These are phyloP conservation scores for Aspergillus eucalypticola DNA, from an alignment of 2,329 filamentous ascomycete species.

Conservation along the genomic window DNA sequence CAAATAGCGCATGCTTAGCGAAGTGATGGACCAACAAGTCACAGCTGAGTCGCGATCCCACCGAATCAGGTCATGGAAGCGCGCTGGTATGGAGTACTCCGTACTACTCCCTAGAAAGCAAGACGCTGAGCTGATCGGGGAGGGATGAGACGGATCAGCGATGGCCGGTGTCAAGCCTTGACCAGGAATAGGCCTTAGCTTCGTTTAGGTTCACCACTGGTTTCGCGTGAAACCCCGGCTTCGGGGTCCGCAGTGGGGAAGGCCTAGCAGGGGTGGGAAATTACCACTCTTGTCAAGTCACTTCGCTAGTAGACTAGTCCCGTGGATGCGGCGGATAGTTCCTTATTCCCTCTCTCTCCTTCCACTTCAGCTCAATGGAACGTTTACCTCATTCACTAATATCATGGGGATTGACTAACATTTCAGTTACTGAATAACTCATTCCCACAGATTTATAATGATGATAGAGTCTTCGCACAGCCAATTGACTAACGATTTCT, in stretches of 20 bases:
- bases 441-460: background rate
- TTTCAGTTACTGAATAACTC: too few relatives aligned
- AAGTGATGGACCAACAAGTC: background rate
- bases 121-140: background rate
- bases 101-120: too few relatives aligned
- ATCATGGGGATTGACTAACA: background rate
- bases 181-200: background rate
- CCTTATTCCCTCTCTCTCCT: background rate
- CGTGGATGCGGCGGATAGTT: background rate
- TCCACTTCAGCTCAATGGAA: background rate
- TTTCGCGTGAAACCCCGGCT: background rate
- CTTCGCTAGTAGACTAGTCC: background rate
- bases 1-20: background rate
- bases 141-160: background rate
- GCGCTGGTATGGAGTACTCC: too few relatives aligned
- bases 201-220: background rate
- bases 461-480: background rate
- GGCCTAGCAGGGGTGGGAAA: constrained; percentile 1
- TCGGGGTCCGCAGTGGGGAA: background rate
- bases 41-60: background rate
- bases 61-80: background rate
- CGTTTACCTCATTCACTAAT: background rate
- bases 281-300: background rate
- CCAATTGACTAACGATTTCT: background rate
- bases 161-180: background rate